Evolutionary conservation across 2,329 filamentous ascomycete genomes (phyloP).

Genomic region (Cyphellophora europaea): DNA sequence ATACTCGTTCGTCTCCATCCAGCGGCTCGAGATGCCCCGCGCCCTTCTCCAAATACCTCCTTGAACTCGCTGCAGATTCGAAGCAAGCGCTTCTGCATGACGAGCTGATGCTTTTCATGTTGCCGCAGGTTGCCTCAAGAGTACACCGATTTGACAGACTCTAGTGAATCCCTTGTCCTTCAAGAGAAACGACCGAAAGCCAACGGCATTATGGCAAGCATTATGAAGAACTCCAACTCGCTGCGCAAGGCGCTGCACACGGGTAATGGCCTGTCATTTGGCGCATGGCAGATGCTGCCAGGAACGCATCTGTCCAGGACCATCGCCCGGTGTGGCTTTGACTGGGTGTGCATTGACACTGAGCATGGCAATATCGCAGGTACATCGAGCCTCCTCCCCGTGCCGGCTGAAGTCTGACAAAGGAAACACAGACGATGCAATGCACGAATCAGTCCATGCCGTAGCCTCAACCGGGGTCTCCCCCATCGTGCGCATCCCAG

Average conservation of each 20-base stretch:
- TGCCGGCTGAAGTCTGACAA: no score
- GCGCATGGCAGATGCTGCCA: constrained; percentile 50
- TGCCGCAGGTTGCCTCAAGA: no score
- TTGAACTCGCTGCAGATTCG: no score
- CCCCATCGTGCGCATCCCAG: constrained; percentile 40
- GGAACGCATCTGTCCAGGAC: constrained; percentile 44
- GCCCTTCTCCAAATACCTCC: no score
- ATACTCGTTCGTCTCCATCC: no score
- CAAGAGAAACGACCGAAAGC: no score
- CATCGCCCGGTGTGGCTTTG: constrained; percentile 43
- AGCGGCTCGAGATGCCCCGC: no score
- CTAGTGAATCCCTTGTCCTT: no score
- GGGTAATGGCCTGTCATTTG: constrained; percentile 39
- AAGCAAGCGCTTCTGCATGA: no score
- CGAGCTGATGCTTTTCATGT: no score
- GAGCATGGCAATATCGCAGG: constrained; percentile 50
- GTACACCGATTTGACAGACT: no score
- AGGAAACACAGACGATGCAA: constrained; percentile 24
- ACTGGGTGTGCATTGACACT: constrained; percentile 46
- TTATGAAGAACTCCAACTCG: constrained; percentile 46
- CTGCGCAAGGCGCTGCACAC: constrained; percentile 42
- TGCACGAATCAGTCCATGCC: constrained; percentile 46
- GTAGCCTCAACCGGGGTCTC: constrained; percentile 33
- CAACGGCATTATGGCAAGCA: constrained; percentile 18
- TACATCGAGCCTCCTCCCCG: constrained; percentile 16